Percentiles rank a stretch among this genome's conserved stretches.
phyloP scores from a whole-genome alignment of 2,329 filamentous ascomycete genomes.

The Aschersonia sp. region DNA sequence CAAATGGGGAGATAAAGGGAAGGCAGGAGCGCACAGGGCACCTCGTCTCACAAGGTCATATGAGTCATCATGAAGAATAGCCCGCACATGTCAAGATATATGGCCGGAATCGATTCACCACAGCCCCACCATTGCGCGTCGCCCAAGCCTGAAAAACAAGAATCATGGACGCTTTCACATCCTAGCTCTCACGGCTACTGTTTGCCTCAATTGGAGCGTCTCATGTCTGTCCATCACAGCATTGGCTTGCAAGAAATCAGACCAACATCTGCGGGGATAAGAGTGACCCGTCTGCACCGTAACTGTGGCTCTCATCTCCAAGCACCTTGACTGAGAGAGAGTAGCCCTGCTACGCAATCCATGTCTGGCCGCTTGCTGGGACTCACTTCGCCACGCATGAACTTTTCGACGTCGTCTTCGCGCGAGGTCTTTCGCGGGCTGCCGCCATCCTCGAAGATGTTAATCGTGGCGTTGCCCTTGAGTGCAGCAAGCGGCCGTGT shows the following conservation, averaged over 20 bases:
- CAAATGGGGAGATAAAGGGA: no score
- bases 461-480: slow-evolving; percentile 17
- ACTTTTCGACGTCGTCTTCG: slow-evolving; percentile 52
- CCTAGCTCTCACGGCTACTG: not conserved
- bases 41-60: no score
- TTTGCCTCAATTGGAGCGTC: not conserved
- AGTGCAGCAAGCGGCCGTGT: slow-evolving; percentile 15
- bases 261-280: no score
- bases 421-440: slow-evolving; percentile 7
- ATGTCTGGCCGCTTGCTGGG: slow-evolving; percentile 67
- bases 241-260: not conserved
- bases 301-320: slow-evolving; percentile 45
- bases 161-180: not conserved
- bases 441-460: slow-evolving; percentile 38
- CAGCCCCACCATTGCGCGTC: not conserved
- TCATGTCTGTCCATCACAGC: not conserved
- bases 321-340: slow-evolving; percentile 83
- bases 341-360: slow-evolving; percentile 76
- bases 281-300: no score
- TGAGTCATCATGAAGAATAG: no score
- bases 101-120: not conserved
- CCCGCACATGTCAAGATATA: not conserved
- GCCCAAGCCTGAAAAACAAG: not conserved
- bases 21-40: no score
- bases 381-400: slow-evolving; percentile 54